Evolutionary conservation across 495 filamentous ascomycete species (phyloP).

Genomic region (Neurospora discreta): DNA sequence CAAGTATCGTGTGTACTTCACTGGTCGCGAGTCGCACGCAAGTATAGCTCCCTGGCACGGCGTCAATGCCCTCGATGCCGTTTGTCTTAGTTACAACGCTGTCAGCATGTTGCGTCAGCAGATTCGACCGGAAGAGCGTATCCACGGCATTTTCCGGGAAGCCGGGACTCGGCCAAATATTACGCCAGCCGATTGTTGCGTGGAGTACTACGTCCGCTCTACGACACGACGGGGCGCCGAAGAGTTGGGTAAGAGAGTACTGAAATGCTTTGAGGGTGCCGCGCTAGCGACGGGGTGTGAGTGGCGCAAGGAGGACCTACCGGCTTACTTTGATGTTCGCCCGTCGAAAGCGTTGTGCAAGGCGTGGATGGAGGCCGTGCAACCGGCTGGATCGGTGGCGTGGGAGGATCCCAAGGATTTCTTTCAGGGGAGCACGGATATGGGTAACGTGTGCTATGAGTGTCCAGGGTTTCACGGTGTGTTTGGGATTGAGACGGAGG

Average conservation of each 20-base stretch:
- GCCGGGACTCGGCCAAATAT: conserved; percentile 28
- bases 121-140: conserved; percentile 28
- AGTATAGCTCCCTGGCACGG: conserved; percentile 55
- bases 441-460: conserved; percentile 48
- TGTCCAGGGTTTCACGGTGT: conserved; percentile 48
- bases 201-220: conserved; percentile 48
- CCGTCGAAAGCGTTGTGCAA: conserved; percentile 37
- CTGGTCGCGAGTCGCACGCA: conserved; percentile 42
- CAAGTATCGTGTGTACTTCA: conserved; percentile 35
- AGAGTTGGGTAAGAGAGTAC: conserved; percentile 36
- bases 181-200: conserved; percentile 41
- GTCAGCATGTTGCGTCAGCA: conserved; percentile 53
- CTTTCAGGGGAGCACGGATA: conserved; percentile 30
- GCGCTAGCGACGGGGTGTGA: conserved; percentile 45
- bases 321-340: conserved; percentile 43
- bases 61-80: conserved; percentile 53
- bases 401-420: conserved; percentile 30
- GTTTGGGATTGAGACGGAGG: conserved; percentile 39
- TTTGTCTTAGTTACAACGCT: conserved; percentile 48
- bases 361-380: conserved; percentile 39
- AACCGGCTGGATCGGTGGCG: neutral
- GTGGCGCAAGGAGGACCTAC: conserved; percentile 35
- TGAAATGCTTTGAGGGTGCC: conserved; percentile 46
- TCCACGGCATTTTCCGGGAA: conserved; percentile 18
- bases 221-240: conserved; percentile 31